Percentiles rank a stretch among this genome's conserved stretches.
These are phyloP conservation scores for Pseudocercospora crystallina DNA, from an alignment of 2,329 filamentous ascomycete genomes.

Conservation along the genomic window DNA sequence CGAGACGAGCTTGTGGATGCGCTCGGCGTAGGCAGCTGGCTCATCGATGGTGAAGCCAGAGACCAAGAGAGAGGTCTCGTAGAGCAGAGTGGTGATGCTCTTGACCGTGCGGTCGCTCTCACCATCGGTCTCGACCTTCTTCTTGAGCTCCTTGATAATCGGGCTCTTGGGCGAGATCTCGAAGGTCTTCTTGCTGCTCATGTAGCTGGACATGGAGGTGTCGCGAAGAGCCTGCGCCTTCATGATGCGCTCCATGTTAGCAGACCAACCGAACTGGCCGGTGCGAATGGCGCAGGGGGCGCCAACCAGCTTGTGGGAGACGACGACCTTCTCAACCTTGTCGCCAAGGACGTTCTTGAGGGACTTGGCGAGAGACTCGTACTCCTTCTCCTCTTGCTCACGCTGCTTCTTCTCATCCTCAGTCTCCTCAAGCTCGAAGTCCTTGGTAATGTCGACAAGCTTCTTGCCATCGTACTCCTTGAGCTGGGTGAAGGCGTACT, in stretches of 20 bases:
- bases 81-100: conserved; percentile 96
- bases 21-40: conserved; percentile 95
- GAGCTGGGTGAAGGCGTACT: conserved; percentile 99
- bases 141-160: conserved; percentile 99
- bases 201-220: conserved; percentile 99
- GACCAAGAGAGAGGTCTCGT: conserved; percentile 97
- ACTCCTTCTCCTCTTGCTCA: conserved; percentile 98
- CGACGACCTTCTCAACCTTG: conserved; percentile 99
- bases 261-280: conserved; percentile 99
- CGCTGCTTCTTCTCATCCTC: conserved; percentile 98
- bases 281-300: conserved; percentile 98
- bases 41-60: conserved; percentile 99
- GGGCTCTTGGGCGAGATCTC: conserved; percentile 99
- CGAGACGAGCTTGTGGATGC: conserved; percentile 99
- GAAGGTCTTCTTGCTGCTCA: conserved; percentile 99
- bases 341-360: conserved; percentile 99
- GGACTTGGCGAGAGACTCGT: conserved; percentile 87
- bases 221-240: conserved; percentile 99
- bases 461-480: conserved; percentile 99
- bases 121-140: conserved; percentile 95
- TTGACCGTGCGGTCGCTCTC: conserved; percentile 99
- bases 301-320: conserved; percentile 93
- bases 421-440: conserved; percentile 99
- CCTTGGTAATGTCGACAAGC: conserved; percentile 99
- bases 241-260: conserved; percentile 99